Base-by-base conservation (phyloP, 495 filamentous ascomycete species). In the Talaromyces trachyspermus region DNA sequence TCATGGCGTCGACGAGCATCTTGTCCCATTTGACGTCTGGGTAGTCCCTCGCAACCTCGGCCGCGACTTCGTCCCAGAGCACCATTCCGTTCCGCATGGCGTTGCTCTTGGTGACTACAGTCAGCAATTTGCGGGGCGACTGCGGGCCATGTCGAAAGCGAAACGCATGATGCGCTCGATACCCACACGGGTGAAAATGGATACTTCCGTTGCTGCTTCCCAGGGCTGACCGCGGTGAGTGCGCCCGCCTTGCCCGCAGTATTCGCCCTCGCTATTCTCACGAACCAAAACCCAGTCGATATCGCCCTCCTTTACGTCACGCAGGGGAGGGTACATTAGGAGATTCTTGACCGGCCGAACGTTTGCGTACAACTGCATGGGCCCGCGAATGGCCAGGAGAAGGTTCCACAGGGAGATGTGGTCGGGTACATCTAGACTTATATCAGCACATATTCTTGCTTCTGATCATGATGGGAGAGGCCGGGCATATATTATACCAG, bases 1-100 rank as follows among this genome's bases (percentile, higher is more conserved):
- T 80, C 76, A 79, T 79, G 12, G 76, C 75, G 60, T 80, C 76
- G 36, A 80, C 76, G 19, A 79, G 59, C 76, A 79, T 79, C 60
- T 76, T 80, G 41, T 79, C 75, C 19, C 65, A 58, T 45, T 66
- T 64, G 19, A 78, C 75, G 49, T 77, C 70, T 5, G 74, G 75
- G 51, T 72, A 80, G 2, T 78, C 71, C 49, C 45, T 54, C 1
- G 67, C 67, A 15, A 78, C 66, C 4, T 55, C 48, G 36, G 58
- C 55, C 5, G 74, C 74, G 10, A 78, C 64, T 51, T 74, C 66
- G 57, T 80, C 76, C 75, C 76, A 78, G 15, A 78, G 54, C 11
- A 80, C 76, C 73, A 80, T 72, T 0, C 76, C 76, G 51, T 76
- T 73, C 2, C 74, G 62, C 65, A 78, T 74, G 0, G 76, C 75